Evolutionary conservation across 176 grass and related monocot species (phyloP), one percentile per base, ranked within the genome.

Genomic region (Dendrocalamus sinicus): DNA sequence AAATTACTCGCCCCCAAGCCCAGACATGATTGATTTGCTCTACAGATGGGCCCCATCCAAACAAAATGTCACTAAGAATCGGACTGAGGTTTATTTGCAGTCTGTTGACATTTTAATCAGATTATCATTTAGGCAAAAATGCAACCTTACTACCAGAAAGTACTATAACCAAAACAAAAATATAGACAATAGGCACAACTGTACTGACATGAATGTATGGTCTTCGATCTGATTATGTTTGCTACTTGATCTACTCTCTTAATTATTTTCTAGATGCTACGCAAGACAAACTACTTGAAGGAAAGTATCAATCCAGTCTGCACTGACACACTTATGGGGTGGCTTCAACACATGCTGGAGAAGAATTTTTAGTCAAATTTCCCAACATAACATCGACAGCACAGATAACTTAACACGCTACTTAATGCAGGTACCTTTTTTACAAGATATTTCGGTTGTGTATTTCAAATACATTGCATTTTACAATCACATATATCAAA

Each of bases 261-360:
- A 39, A 83, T 50, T 77, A 77, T 70, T 70, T 50, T 58, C 12
- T 76, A 50, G 20, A 82, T 82, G 50, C 26, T 69, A 67, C 14
- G 40, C 5, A 57, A 81, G 39, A 17, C 4, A 75, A 23, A 78
- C 22, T 45, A 58, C 65, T 60, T 26, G 46, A 69, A 78, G 7
- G 17, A 70, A 78, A 77, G 11, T 16, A 9, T 20, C 20, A 55
- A 78, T 60, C 74, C 65, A 48, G 39, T 45, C 28, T 70, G 85
- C 46, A 57, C 35, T 35, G 10, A 32, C 7, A 54, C 39, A 19
- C 19, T 40, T 19, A 52, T 53, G 20, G 32, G 46, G 50, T 53
- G 22, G n/a, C 32, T 69, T 48, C 65, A 58, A 70, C 35, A 8
- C 23, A 52, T 60, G 46, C 24, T 76, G 20, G 24, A 54, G 11